Percentiles rank a stretch among this genome's conserved stretches.
These are phyloP conservation scores for Cucumis hystrix DNA, from an alignment of 306 rosid genomes.

Conservation along the genomic window DNA sequence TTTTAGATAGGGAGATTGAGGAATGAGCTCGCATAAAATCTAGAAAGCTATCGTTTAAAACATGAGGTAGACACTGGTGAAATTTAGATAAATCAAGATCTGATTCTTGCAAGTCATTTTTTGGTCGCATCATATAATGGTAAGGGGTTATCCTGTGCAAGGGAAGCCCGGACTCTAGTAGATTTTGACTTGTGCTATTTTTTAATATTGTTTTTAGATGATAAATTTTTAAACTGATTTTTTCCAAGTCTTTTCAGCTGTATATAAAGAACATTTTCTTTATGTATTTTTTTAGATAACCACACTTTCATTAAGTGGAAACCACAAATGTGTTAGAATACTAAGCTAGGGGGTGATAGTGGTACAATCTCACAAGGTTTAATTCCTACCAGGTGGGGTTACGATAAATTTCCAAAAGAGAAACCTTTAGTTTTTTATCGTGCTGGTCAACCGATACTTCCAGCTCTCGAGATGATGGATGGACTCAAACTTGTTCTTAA, in stretches of 20 bases:
- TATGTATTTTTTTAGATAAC: not conserved
- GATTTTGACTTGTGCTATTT: not conserved
- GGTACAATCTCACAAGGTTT: not conserved
- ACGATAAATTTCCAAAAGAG: conserved; percentile 71
- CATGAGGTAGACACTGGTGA: not conserved
- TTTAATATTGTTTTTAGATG: not conserved
- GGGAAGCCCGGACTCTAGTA: not conserved
- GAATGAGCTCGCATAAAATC: not conserved
- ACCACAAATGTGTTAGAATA: too few species aligned
- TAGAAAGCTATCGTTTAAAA: not conserved
- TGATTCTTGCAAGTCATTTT: not conserved
- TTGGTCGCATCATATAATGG: not conserved
- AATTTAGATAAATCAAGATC: not conserved
- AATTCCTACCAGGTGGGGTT: conserved; percentile 50
- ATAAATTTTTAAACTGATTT: not conserved
- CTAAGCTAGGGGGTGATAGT: not conserved
- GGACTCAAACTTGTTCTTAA: conserved; percentile 64
- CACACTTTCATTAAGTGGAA: not conserved
- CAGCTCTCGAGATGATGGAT: conserved; percentile 44
- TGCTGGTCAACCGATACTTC: conserved; percentile 52
- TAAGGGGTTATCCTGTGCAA: not conserved
- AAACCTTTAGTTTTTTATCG: conserved; percentile 68
- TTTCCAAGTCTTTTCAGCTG: not conserved
- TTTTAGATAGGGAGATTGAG: not conserved
- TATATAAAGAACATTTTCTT: not conserved